Evolutionary conservation across 2,329 filamentous ascomycete species (phyloP), one percentile per base, ranked within the genome.

Genomic region (Exophiala aquamarina): DNA sequence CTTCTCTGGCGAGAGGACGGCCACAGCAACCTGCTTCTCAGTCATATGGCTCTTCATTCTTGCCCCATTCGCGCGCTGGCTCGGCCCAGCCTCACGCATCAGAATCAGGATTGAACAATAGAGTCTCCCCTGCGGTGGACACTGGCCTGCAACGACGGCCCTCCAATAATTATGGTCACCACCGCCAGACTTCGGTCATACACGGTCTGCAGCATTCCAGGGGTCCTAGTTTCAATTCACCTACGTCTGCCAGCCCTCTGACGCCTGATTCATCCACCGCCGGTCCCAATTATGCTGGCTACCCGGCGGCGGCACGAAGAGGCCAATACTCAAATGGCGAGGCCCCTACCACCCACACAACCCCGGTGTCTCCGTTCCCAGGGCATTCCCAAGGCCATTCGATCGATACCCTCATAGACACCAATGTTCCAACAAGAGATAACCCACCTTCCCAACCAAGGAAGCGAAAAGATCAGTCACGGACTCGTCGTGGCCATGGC

Each of bases 151-250:
- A 79, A 55, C 69, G 76, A 54, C 76, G 75, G 54, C 65, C 73
- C 8, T 77, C 75, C 18, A 65, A 69, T 49, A 78, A 76, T 13
- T 85, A 97, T 75, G 89, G 88, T 50, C 91, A 98, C 67, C 90
- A 97, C 70, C 85, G 93, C 45, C 90, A 98, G 72, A 95, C 92
- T 1, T 97, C 92, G 39, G 96, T 97, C 60, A 91, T 97, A 47
- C 89, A 97, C 81, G 92, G 93, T 44, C 68, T 95, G 58, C 91
- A 95, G 67, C 93, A 98, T 69, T 86, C 80, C 47, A 74, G 92
- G 70, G 95, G 94, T 78, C 87, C 90, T 60, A 96, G 91, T 71
- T 82, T 86, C 62, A 82, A 84, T 56, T 90, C 88, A 65, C 82
- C 87, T 47, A 81, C 86, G 28, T 85, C 75, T 34, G 71, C 86